phyloP scores from a whole-genome alignment of 495 filamentous ascomycete species.

The Durotheca rogersii region DNA sequence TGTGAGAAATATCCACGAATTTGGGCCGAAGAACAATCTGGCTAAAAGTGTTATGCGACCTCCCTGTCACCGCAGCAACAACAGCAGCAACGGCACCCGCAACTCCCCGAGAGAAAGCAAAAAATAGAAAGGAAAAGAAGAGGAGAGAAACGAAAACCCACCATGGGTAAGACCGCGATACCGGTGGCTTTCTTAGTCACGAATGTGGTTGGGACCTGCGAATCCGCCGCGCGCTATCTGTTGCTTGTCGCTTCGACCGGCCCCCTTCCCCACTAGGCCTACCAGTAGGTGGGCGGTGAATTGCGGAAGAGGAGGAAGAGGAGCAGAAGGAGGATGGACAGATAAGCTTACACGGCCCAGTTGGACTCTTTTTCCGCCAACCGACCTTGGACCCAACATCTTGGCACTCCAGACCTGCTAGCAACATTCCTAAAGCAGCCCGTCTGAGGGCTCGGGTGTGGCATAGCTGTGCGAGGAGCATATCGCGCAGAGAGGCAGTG shows the following conservation, averaged over 20 bases:
- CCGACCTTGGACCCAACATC: constrained; percentile 23
- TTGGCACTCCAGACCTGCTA: constrained; percentile 33
- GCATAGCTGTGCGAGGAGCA: constrained; percentile 2
- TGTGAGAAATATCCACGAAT: background rate
- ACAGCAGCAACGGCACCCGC: no score
- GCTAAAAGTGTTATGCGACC: background rate
- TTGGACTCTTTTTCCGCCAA: constrained; percentile 21
- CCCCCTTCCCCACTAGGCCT: no score
- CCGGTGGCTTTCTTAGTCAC: background rate
- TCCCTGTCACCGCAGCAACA: background rate
- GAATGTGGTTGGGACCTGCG: background rate
- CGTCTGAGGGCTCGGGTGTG: no score
- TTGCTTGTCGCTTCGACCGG: background rate
- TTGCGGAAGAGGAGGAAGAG: background rate
- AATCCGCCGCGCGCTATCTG: background rate
- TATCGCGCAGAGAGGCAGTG: constrained; percentile 2
- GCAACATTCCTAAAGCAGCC: constrained; percentile 34
- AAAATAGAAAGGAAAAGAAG: no score
- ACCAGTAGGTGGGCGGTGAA: background rate
- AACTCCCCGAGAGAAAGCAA: no score
- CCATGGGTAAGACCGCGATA: background rate
- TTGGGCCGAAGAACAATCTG: background rate
- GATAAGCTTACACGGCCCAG: constrained; percentile 12
- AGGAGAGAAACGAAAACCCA: no score
- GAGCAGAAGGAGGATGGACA: no score